Conservation (phyloP, 2,329 filamentous ascomycete genomes). For the Penicillium brevicompactum region DNA sequence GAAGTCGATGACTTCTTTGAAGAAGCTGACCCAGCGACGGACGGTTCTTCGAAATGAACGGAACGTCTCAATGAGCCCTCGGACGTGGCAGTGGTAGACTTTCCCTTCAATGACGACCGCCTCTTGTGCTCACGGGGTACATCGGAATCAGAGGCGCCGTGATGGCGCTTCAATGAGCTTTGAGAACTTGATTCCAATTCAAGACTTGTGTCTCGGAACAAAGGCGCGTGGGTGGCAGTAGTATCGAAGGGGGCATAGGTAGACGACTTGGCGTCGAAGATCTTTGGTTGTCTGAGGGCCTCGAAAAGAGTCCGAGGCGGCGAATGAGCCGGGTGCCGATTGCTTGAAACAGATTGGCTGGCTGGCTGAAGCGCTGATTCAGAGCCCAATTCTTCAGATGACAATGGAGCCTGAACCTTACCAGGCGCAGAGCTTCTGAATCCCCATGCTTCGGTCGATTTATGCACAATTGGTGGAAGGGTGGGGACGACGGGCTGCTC, state of each 20-base stretch:
- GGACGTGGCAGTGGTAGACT: neutral
- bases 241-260: neutral
- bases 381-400: neutral
- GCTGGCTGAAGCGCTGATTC: neutral
- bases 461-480: neutral
- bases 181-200: neutral
- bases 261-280: constrained; percentile 7
- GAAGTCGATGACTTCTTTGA: neutral
- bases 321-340: neutral
- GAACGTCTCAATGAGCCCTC: constrained; percentile 1
- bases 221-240: neutral
- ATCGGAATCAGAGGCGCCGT: neutral
- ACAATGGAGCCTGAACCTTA: neutral
- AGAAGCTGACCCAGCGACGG: neutral
- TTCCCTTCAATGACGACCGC: constrained; percentile 8
- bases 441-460: neutral
- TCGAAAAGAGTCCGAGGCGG: constrained; percentile 6
- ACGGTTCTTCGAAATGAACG: constrained; percentile 3
- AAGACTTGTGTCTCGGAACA: constrained; percentile 2
- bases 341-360: neutral
- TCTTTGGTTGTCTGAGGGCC: constrained; percentile 6
- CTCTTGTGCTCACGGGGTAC: neutral
- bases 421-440: neutral
- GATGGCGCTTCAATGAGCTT: neutral
- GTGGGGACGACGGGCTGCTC: neutral